A percentile compares a stretch with the other conserved stretches of the same genome.
Evolutionary conservation across 495 filamentous ascomycete species (phyloP).

Genomic region (Durotheca rogersii): DNA sequence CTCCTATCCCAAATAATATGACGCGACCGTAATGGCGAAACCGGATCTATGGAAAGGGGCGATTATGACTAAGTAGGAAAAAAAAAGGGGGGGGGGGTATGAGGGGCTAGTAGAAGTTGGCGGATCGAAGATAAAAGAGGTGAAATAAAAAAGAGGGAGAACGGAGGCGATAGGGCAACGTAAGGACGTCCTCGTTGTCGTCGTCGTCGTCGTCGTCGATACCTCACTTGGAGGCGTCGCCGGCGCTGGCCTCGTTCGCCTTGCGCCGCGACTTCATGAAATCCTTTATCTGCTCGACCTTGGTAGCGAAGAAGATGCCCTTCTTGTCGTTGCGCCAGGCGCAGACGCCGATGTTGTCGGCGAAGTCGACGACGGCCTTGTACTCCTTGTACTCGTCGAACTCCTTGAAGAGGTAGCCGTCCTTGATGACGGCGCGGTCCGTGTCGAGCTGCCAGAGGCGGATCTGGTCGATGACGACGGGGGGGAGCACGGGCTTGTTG

Average conservation of each 20-base stretch:
- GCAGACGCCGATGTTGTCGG: slow-evolving; percentile 88
- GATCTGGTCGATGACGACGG: slow-evolving; percentile 97
- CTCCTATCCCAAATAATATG: slow-evolving; percentile 12
- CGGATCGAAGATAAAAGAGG: no score
- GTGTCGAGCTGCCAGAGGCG: slow-evolving; percentile 96
- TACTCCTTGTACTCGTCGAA: slow-evolving; percentile 78
- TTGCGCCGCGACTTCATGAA: slow-evolving; percentile 69
- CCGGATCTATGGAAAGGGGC: no score
- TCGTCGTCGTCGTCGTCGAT: no score
- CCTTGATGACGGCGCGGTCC: slow-evolving; percentile 79
- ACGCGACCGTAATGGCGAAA: background rate
- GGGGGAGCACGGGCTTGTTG: slow-evolving; percentile 71
- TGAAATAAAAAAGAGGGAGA: no score
- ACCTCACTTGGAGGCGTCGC: background rate
- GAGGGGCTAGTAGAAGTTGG: no score
- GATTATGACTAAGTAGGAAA: background rate
- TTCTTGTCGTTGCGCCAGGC: slow-evolving; percentile 79
- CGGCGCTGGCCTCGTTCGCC: slow-evolving; percentile 31
- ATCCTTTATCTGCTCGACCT: slow-evolving; percentile 77
- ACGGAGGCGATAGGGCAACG: no score
- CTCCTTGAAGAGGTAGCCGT: slow-evolving; percentile 86
- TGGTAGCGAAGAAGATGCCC: slow-evolving; percentile 82
- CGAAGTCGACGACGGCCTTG: slow-evolving; percentile 70
- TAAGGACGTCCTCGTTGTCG: background rate
- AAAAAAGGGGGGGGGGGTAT: background rate